phyloP scores from a whole-genome alignment of 768 basidiomycete genomes.

The Agrocybe chaxingu region DNA sequence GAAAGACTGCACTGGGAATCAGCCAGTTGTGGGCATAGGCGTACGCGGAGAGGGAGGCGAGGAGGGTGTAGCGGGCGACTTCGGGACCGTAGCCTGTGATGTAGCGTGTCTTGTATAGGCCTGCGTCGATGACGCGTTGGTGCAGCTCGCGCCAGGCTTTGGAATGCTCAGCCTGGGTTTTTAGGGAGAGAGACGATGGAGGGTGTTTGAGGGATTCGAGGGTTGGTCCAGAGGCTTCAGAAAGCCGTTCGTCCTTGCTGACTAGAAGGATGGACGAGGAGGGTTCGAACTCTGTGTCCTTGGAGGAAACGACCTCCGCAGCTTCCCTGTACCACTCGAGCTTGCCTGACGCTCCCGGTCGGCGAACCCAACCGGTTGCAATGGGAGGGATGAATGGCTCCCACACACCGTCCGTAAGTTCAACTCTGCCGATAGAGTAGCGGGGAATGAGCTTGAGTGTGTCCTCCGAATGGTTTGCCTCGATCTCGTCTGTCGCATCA shows the following conservation, averaged over 20 bases:
- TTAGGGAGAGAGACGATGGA: slow-evolving; percentile 50
- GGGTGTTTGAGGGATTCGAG: slow-evolving; percentile 49
- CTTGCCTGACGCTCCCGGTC: slow-evolving; percentile 28
- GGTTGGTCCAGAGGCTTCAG: slow-evolving; percentile 29
- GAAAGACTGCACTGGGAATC: slow-evolving; percentile 69
- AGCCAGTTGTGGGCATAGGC: slow-evolving; percentile 66
- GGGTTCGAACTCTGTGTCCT: slow-evolving; percentile 26
- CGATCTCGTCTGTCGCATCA: slow-evolving; percentile 92
- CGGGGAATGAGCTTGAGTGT: slow-evolving; percentile 53
- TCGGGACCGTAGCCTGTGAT: slow-evolving; percentile 89
- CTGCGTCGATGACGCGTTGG: slow-evolving; percentile 67
- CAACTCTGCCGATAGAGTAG: slow-evolving; percentile 71
- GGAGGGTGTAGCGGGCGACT: slow-evolving; percentile 68
- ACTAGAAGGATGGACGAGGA: slow-evolving; percentile 64
- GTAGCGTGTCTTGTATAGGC: slow-evolving; percentile 83
- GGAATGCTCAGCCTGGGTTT: slow-evolving; percentile 64
- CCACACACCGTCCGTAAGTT: slow-evolving; percentile 61
- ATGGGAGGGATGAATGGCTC: slow-evolving; percentile 82
- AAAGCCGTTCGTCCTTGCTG: slow-evolving; percentile 29
- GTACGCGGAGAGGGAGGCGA: slow-evolving; percentile 57
- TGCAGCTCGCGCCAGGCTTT: slow-evolving; percentile 81
- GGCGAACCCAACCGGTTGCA: slow-evolving; percentile 78
- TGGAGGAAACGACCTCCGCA: slow-evolving; percentile 30
- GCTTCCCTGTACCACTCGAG: slow-evolving; percentile 69
- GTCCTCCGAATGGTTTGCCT: slow-evolving; percentile 78